A percentile compares a stretch with the other conserved stretches of the same genome.
These are phyloP conservation scores for Elsinoe fawcettii DNA, from an alignment of 2,329 filamentous ascomycete genomes.

Conservation along the genomic window DNA sequence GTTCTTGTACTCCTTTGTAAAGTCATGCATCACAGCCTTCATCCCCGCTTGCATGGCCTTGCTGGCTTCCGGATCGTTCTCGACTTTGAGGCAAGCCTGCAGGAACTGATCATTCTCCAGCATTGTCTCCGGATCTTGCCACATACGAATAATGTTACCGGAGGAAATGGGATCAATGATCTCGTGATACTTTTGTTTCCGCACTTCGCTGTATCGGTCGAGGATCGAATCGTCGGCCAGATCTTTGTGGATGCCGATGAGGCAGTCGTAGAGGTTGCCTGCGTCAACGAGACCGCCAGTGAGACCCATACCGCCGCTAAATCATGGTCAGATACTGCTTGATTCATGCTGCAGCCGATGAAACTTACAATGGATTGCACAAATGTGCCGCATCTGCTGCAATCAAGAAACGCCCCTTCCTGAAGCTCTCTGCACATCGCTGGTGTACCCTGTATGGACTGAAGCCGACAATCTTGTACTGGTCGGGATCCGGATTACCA, in stretches of 20 bases:
- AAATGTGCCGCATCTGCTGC: conserved; percentile 34
- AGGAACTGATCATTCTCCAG: conserved; percentile 21
- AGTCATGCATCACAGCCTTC: conserved; percentile 12
- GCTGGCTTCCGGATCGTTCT: conserved; percentile 18
- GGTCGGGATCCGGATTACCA: conserved; percentile 19
- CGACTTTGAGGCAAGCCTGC: conserved; percentile 16
- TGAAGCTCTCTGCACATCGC: conserved; percentile 27
- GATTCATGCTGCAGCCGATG: background rate
- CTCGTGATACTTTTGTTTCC: conserved; percentile 28
- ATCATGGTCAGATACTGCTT: background rate
- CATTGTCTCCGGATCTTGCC: conserved; percentile 15
- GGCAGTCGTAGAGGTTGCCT: conserved; percentile 21
- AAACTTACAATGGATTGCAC: conserved; percentile 22
- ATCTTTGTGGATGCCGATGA: conserved; percentile 20
- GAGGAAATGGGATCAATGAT: conserved; percentile 27
- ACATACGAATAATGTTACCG: conserved; percentile 19
- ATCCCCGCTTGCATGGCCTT: conserved; percentile 10
- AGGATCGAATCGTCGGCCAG: conserved; percentile 25
- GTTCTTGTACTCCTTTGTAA: conserved; percentile 14
- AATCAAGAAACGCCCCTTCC: conserved; percentile 27
- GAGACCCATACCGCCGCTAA: conserved; percentile 21
- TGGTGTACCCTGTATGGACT: conserved; percentile 37
- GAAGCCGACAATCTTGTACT: conserved; percentile 29
- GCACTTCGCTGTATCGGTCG: conserved; percentile 28
- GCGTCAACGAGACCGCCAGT: conserved; percentile 22